Evolutionary conservation across 2,329 filamentous ascomycete genomes (phyloP), one percentile per base, ranked within the genome.

Genomic region (Pyricularia pennisetigena): DNA sequence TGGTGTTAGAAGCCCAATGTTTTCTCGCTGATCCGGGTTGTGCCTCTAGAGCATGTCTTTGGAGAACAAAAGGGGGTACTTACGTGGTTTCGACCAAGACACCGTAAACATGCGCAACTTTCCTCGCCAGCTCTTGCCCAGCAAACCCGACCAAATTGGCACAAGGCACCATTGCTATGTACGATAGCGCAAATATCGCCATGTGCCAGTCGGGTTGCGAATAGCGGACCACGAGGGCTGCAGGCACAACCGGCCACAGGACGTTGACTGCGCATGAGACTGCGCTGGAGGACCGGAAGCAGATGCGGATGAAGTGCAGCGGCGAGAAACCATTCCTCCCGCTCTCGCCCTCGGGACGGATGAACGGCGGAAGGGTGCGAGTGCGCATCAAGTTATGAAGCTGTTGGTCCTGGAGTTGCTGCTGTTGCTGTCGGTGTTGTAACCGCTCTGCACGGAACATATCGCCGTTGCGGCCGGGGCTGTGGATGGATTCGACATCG

Each of bases 131-230:
- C 75, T 92, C 88, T 71, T 90, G 86, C 16, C 90, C 89, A 6
- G 89, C 88, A 73, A 93, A 93, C 0, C 90, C 90, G 67, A 93
- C 84, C 69, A 92, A 77, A 73, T 93, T 93, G 68, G 90, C 91
- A 65, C 88, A 87, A 0, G 90, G 91, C 1, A 93, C 82, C 88
- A 93, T 93, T 72, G 89, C 89, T 70, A 93, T 85, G 75, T 93
- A 93, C 65, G 88, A 88, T 69, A 91, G 82, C 66, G 85, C 82
- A 78, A 93, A 93, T 67, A 89, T 86, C 76, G 85, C 83, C 1
- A 91, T 78, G 72, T 90, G 82, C 69, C 83, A 71, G 10, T 77
- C 74, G 5, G 71, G 69, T 8, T 74, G 30, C 26, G 74, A 73
- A 61, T 78, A 88, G 74, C 78, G 80, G 67, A 91, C 79, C n/a